Evolutionary conservation across 257 asterid genomes (phyloP), one percentile per base, ranked within the genome.

Genomic region (Penstemon newberryi): DNA sequence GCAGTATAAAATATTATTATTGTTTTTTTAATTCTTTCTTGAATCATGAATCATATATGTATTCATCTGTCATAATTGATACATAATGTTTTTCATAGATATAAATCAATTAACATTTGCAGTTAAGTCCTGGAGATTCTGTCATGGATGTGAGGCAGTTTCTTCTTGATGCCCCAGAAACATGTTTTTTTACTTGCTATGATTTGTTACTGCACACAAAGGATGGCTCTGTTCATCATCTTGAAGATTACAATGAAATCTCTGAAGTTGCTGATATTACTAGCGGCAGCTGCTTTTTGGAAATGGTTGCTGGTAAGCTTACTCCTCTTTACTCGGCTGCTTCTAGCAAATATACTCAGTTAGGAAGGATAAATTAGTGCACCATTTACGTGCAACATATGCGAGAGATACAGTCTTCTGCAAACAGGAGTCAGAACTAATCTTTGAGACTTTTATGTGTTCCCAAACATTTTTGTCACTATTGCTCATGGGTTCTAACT

Each of bases 71-170:
- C 8, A 46, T 9, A 8, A 36, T 59, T 18, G 37, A 62, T 51
- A 42, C 69, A 42, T 66, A 49, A 44, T 42, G 58, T n/a, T 44
- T 53, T 64, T 61, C 58, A 50, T 66, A 46, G 69, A 71, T 65
- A 59, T 43, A 75, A 74, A 70, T 40, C 45, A 19, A 60, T 64
- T 77, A 73, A 54, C 70, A 57, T 61, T 78, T 85, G 76, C 93
- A 94, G 99, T 81, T 94, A 83, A 91, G 96, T 73, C 99, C 99
- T 50, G 96, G 95, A 71, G 99, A 94, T 86, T 87, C 97, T 56
- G 97, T 89, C 7, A 87, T 91, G 96, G 99, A 94, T 71, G 96
- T 94, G 71, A 84, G 96, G 66, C 99, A 89, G 82, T 91, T 91
- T 91, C 96, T 94, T 80, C 92, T 89, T 66, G 97, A 94, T 83